Conservation (phyloP, 2,329 filamentous ascomycete species). For the Grosmannia serpens region DNA sequence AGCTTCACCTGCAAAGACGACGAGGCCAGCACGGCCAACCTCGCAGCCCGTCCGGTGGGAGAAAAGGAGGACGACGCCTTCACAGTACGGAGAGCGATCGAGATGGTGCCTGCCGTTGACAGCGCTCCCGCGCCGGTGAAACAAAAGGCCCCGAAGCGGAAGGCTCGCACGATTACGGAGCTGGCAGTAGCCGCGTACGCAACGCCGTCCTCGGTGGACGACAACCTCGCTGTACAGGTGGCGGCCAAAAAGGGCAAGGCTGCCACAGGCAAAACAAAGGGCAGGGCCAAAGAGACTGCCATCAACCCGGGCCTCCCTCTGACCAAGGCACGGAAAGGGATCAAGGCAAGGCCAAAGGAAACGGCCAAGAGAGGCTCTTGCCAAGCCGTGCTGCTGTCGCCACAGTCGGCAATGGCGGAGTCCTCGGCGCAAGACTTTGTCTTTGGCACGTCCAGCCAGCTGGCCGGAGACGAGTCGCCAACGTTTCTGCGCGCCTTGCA, state of each 20-base stretch:
- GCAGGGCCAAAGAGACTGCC: conserved; percentile 16
- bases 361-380: conserved; percentile 12
- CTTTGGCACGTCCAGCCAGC: conserved; percentile 78
- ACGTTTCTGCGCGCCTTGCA: conserved; percentile 52
- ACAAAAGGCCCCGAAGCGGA: conserved; percentile 51
- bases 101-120: conserved; percentile 28
- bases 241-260: neutral
- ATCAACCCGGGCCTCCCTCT: conserved; percentile 17
- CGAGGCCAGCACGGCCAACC: neutral
- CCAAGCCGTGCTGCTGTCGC: conserved; percentile 52
- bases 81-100: conserved; percentile 45
- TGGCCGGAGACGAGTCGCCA: conserved; percentile 62
- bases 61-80: conserved; percentile 17
- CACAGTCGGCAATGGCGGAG: conserved; percentile 53
- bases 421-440: conserved; percentile 63
- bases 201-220: neutral
- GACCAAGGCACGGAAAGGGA: conserved; percentile 21
- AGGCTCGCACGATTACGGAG: conserved; percentile 65
- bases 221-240: neutral
- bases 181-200: conserved; percentile 62
- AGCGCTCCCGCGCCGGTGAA: conserved; percentile 21
- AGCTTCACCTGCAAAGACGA: conserved; percentile 10
- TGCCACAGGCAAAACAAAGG: conserved; percentile 5
- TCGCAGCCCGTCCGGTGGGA: neutral
- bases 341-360: conserved; percentile 25